Evolutionary conservation across 768 basidiomycete species (phyloP).

Genomic region (Sarcomyxa edulis): DNA sequence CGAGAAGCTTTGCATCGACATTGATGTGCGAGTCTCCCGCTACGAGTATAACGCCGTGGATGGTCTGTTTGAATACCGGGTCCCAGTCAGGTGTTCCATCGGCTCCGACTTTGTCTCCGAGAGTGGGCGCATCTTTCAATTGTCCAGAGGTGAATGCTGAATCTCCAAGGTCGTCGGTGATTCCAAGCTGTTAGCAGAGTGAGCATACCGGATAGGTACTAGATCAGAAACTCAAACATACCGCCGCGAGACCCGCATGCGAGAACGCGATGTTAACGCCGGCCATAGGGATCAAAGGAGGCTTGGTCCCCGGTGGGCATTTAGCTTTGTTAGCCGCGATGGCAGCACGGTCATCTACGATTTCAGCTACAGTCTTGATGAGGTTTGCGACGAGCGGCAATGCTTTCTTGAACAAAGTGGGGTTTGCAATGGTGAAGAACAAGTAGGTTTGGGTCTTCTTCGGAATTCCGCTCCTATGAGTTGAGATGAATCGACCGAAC

Average conservation of each 20-base stretch:
- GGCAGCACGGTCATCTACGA: slow-evolving; percentile 32
- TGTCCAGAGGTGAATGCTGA: slow-evolving; percentile 36
- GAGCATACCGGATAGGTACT: background rate
- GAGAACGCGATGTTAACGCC: slow-evolving; percentile 54
- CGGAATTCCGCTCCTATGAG: slow-evolving; percentile 42
- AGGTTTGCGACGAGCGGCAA: slow-evolving; percentile 34
- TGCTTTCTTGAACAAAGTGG: slow-evolving; percentile 34
- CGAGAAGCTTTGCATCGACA: slow-evolving; percentile 26
- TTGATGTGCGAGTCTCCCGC: slow-evolving; percentile 37
- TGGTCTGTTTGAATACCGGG: slow-evolving; percentile 33
- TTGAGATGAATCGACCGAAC: background rate
- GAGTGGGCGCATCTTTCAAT: slow-evolving; percentile 26
- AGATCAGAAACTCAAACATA: slow-evolving; percentile 8
- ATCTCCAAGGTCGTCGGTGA: slow-evolving; percentile 34
- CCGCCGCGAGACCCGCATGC: slow-evolving; percentile 37
- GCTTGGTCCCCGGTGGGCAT: slow-evolving; percentile 16
- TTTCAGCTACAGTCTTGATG: slow-evolving; percentile 41
- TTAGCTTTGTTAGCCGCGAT: slow-evolving; percentile 35
- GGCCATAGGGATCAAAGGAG: slow-evolving; percentile 28
- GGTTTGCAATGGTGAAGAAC: slow-evolving; percentile 48
- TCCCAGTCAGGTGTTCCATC: slow-evolving; percentile 42
- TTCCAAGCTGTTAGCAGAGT: slow-evolving; percentile 25
- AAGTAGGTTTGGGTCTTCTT: slow-evolving; percentile 49
- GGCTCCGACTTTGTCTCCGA: slow-evolving; percentile 28
- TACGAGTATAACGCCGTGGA: slow-evolving; percentile 47